Base-by-base conservation (phyloP, 1,284 basidiomycete species). In the Cryptococcus sp. region DNA sequence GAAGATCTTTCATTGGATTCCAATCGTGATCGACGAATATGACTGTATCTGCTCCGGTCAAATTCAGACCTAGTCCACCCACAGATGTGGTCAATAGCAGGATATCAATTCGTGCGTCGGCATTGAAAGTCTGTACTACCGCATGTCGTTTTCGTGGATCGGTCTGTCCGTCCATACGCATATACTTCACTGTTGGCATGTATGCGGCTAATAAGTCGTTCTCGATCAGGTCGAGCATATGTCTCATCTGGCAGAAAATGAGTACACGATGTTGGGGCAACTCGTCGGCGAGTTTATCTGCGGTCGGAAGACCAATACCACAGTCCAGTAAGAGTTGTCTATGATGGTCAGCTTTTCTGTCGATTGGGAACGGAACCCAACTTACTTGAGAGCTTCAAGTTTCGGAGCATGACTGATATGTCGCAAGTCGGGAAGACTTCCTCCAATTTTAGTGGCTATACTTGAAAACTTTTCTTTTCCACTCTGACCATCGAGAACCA, bases 11-110 rank as follows among this genome's bases (percentile, higher is more conserved):
- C 93, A 96, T 97, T 15, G 96, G 96, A 75, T 99, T 99, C 96
- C 96, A 98, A 74, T 99, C 96, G 74, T 98, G 96, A 74, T 99
- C 96, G 49, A 98, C 92, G 68, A 99, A 98, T 62, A 99, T 97
- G 62, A 99, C 96, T 1, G 96, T 98, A 74, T 98, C 96, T 7
- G 96, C 96, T 31, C 96, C 95, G 0, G 96, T 99, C 63, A 99
- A 79, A 23, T 96, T 99, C 63, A 99, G 78, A 1, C 96, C 96
- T 11, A 99, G 80, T 4, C 96, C 96, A 58, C 96, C 96, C 47
- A 99, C 95, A 62, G 93, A 90, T 0, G 96, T 99, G 0, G 96
- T 99, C 57, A 99, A 81, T 15, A 99, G 81, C 30, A 99, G 80
- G 61, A 93, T 95, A 74, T 99, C 96, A 68, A 99, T 98, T 68